Evolutionary conservation across 495 filamentous ascomycete genomes (phyloP), one percentile per base, ranked within the genome.

Genomic region (Bombardia bombarda): DNA sequence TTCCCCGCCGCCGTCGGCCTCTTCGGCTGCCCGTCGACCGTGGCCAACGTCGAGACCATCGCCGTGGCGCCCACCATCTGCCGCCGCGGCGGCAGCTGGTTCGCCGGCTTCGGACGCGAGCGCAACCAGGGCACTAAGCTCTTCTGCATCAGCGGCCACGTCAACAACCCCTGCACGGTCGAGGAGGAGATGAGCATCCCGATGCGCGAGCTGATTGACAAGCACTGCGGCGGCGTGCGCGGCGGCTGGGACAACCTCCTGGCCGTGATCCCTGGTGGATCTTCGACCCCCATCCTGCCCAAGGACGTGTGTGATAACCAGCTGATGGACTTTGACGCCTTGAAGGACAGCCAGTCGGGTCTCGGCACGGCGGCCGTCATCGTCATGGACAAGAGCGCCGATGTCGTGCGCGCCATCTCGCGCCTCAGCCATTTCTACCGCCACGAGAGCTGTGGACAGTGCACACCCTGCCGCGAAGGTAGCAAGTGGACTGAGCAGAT

Each of bases 111-210:
- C 59, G 92, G 92, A 25, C 88, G 92, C 45, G 90, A 96, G 68
- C 82, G 89, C 52, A 98, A 98, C 68, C 72, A 82, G 43, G 92
- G 92, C 60, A 98, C 92, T 33, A 98, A 98, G 75, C 81, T 98
- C 26, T 98, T 84, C 79, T 95, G 90, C 70, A 96, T 98, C 67
- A 95, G 89, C 26, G 92, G 92, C 19, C 87, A 97, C 66, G 92
- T 98, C 72, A 97, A 97, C 78, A 93, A 97, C 73, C 92, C 92
- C 38, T 84, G 77, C 63, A 97, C 93, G 7, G 90, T 98, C 34
- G 92, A 98, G 64, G 92, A 98, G 66, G 90, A 97, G 69, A 98
- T 98, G 92, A 88, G 83, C 52, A 97, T 97, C 50, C 80, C 92
- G 7, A 74, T 98, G 38, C 79, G 83, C 25, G 92, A 98, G 62